Percentiles rank a stretch among this genome's conserved stretches.
Conservation (phyloP, 495 filamentous ascomycete species). For the Beverwykella pulmonaria region DNA sequence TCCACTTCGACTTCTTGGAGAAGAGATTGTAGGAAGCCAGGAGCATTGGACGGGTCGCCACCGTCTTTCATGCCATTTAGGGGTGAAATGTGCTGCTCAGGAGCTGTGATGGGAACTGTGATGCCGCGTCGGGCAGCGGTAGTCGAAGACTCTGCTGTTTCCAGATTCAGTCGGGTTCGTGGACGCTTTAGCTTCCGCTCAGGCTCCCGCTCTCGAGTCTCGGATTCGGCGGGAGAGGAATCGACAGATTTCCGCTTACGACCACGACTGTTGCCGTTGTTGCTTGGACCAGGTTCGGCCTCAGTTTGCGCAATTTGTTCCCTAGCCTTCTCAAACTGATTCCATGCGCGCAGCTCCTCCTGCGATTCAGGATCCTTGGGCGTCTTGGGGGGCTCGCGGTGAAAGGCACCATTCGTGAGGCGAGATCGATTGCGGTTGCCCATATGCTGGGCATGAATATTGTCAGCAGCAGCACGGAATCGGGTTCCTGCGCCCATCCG, state of each 20-base stretch:
- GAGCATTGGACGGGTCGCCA: constrained; percentile 49
- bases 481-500: constrained; percentile 66
- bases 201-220: constrained; percentile 65
- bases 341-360: constrained; percentile 85
- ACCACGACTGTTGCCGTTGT: constrained; percentile 49
- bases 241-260: constrained; percentile 82
- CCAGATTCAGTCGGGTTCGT: constrained; percentile 62
- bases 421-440: constrained; percentile 1
- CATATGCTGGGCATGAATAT: constrained; percentile 6
- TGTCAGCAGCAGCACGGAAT: constrained; percentile 61
- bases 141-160: constrained; percentile 46
- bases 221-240: constrained; percentile 65
- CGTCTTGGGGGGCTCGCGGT: constrained; percentile 44
- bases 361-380: constrained; percentile 66
- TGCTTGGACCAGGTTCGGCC: constrained; percentile 3
- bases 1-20: constrained; percentile 84
- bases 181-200: constrained; percentile 84
- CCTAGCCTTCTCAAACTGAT: constrained; percentile 80
- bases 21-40: constrained; percentile 77
- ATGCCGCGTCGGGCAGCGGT: constrained; percentile 31
- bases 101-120: background rate
- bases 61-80: constrained; percentile 23
- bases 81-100: constrained; percentile 24
- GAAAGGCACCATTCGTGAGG: constrained; percentile 7
- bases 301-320: constrained; percentile 50